Base-by-base conservation (phyloP, 176 grass and related monocot species). In the Pontederia paniculata region DNA sequence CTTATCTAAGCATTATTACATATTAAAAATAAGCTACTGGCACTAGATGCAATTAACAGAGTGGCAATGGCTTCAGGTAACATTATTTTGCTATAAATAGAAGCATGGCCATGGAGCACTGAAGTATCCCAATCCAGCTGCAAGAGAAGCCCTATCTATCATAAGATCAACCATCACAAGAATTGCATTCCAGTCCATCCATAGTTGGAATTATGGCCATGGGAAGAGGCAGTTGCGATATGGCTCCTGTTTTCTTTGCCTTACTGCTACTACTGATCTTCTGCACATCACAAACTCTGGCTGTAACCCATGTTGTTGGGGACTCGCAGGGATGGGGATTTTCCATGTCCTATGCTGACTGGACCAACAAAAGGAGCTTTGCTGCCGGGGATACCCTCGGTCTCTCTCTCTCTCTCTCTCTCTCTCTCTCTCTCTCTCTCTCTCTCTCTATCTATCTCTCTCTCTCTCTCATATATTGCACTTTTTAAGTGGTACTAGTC, bases 271-370 rank as follows among this genome's bases (percentile, higher is more conserved):
- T 90, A 11, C 11, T 51, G 28, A n/a, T 70, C 17, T 37, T 75
- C 52, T 42, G 46, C 7, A 71, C 50, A 10, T 58, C 54, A 12
- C 53, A 65, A 12, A 19, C 21, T 16, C 41, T 77, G 11, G 78
- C 78, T 16, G 81, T 58, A 23, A 85, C 68, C n/a, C 78, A 90
- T 47, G 48, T 68, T 4, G 87, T 90, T 7, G 87, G 87, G 57
- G 87, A 76, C 20, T 63, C 78, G 0, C 66, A 79, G 19, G 81
- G 87, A 2, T 90, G 87, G 81, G 87, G 81, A 19, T 82, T 85
- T 48, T 79, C 79, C 0, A 60, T 85, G 46, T 82, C 81, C 3
- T 90, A 85, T 15, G 75, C 77, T 42, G 62, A 71, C 46, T 90
- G 87, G 87, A 48, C 87, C 15, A 54, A 44, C 46, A 57, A 58